A percentile compares a stretch with the other conserved stretches of the same genome.
These are phyloP conservation scores for Peronospora farinosa DNA, from an alignment of 352 stramenopile species.

Conservation along the genomic window DNA sequence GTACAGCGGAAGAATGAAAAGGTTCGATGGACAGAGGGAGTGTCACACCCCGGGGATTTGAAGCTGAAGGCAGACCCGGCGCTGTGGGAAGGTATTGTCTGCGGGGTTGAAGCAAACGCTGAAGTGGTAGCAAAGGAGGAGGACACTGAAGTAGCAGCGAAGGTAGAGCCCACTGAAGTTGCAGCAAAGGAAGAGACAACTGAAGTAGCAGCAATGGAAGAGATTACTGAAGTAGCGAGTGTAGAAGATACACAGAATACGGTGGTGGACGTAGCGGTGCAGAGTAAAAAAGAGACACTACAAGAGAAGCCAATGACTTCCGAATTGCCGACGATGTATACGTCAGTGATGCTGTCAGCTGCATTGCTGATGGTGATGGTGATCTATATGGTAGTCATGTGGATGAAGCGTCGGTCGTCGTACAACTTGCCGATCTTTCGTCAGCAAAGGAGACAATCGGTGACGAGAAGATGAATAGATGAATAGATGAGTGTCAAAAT, in stretches of 20 bases:
- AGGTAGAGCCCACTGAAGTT: not conserved
- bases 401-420: slow-evolving; percentile 1
- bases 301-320: not conserved
- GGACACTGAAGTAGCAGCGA: not conserved
- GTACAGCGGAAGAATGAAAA: slow-evolving; percentile 23
- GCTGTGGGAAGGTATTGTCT: slow-evolving; percentile 31
- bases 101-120: slow-evolving; percentile 10
- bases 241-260: slow-evolving; percentile 4
- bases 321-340: slow-evolving; percentile 11
- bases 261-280: slow-evolving; percentile 1
- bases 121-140: not conserved
- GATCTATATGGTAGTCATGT: slow-evolving; percentile 17
- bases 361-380: slow-evolving; percentile 11
- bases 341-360: slow-evolving; percentile 23
- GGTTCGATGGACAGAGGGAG: slow-evolving; percentile 16
- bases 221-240: not conserved
- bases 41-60: slow-evolving; percentile 34
- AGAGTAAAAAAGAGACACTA: not conserved
- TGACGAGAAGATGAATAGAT: too few relatives aligned
- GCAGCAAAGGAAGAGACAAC: not conserved
- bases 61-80: slow-evolving; percentile 23
- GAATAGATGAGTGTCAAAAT: not conserved
- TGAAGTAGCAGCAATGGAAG: too few relatives aligned
- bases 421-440: slow-evolving; percentile 22
- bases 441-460: slow-evolving; percentile 7